Conservation (phyloP, 2,329 filamentous ascomycete species). For the Cytospora leucostoma region DNA sequence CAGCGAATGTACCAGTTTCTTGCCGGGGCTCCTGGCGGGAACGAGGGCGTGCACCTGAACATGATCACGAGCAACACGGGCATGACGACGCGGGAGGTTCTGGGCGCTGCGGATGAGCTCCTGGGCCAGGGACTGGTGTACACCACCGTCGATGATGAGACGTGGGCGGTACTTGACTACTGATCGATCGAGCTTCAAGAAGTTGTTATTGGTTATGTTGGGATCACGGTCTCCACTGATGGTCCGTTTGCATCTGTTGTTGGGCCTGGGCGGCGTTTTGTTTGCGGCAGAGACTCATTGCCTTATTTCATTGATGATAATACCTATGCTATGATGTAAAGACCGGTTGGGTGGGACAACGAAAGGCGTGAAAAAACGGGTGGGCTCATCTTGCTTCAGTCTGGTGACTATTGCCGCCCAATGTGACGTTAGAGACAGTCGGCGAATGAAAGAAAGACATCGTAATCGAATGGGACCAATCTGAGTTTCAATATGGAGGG, state of each 20-base stretch:
- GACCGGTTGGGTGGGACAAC: conserved; percentile 19
- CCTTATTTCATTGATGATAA: conserved; percentile 24
- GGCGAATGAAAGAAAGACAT: conserved; percentile 13
- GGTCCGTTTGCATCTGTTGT: conserved; percentile 16
- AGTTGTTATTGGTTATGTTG: conserved; percentile 10
- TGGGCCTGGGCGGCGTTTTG: conserved; percentile 23
- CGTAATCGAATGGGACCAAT: background rate
- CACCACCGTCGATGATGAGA: conserved; percentile 89
- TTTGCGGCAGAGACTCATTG: conserved; percentile 23
- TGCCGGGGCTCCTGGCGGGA: conserved; percentile 66
- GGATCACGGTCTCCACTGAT: background rate
- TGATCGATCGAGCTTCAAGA: conserved; percentile 34
- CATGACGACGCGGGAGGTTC: conserved; percentile 69
- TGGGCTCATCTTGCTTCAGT: conserved; percentile 9
- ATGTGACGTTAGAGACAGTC: conserved; percentile 15
- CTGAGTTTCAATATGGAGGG: background rate
- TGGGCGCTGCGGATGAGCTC: conserved; percentile 80
- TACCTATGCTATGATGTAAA: conserved; percentile 26
- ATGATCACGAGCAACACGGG: conserved; percentile 68
- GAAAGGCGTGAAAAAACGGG: background rate
- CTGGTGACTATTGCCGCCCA: conserved; percentile 9
- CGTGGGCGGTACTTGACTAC: conserved; percentile 81
- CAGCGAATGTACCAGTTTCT: conserved; percentile 73
- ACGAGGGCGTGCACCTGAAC: conserved; percentile 82
- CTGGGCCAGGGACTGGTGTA: conserved; percentile 74